Evolutionary conservation across 2,329 filamentous ascomycete species (phyloP).

Genomic region (Hansfordia pulvinata): DNA sequence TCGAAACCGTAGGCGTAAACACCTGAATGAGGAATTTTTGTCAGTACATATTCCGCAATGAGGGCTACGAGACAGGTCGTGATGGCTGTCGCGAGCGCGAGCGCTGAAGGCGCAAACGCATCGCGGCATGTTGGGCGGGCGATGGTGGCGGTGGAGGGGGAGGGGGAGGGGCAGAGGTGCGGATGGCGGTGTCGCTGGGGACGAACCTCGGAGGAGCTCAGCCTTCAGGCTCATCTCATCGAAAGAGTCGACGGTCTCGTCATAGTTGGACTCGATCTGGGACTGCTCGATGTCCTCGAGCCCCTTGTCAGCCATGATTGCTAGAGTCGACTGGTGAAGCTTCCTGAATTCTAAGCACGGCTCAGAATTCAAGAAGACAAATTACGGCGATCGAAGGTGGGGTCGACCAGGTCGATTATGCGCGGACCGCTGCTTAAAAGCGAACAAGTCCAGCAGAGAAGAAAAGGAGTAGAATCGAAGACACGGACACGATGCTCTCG

Average conservation of each 20-base stretch:
- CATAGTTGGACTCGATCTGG: constrained; percentile 99
- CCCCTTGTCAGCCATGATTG: constrained; percentile 99
- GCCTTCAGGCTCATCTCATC: constrained; percentile 95
- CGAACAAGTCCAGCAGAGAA: constrained; percentile 11
- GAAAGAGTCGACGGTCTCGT: constrained; percentile 98
- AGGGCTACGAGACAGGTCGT: constrained; percentile 4
- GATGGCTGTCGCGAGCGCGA: constrained; percentile 12
- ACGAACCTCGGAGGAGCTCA: constrained; percentile 84
- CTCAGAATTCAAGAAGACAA: constrained; percentile 53
- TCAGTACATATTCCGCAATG: too few relatives aligned
- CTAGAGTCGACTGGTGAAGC: constrained; percentile 39
- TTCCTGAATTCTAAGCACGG: constrained; percentile 66
- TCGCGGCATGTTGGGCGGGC: neutral
- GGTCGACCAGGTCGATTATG: constrained; percentile 14
- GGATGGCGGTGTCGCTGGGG: constrained; percentile 6
- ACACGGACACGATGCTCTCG: constrained; percentile 11
- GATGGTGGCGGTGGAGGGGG: neutral
- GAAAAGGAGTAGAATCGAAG: constrained; percentile 7
- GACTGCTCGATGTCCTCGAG: constrained; percentile 67
- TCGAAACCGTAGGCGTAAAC: constrained; percentile 99
- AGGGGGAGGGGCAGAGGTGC: constrained; percentile 1
- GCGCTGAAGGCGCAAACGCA: constrained; percentile 6
- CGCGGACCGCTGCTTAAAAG: constrained; percentile 12
- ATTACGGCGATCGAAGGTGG: constrained; percentile 21
- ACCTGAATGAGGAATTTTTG: too few relatives aligned